phyloP scores from a whole-genome alignment of 257 asterid genomes.

The Agastache rugosa region DNA sequence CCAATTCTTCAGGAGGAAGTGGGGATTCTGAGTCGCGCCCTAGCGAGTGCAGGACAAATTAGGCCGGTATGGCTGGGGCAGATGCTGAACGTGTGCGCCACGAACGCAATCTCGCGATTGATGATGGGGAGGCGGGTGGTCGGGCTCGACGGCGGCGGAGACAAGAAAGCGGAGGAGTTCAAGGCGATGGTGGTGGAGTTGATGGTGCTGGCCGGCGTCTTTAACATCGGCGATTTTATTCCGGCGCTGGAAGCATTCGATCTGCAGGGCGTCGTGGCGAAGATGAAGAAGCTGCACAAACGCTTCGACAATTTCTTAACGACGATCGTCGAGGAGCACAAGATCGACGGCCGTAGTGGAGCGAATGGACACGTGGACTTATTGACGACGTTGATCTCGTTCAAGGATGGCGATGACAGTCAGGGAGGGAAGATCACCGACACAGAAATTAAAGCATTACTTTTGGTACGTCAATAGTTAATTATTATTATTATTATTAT shows the following conservation, averaged over 20 bases:
- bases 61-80: conserved; percentile 56
- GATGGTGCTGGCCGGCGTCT: conserved; percentile 80
- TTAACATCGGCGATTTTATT: conserved; percentile 88
- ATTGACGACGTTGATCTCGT: conserved; percentile 58
- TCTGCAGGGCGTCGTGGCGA: conserved; percentile 70
- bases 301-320: conserved; percentile 74
- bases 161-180: conserved; percentile 80
- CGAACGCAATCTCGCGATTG: conserved; percentile 77
- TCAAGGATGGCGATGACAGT: conserved; percentile 53
- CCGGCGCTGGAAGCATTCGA: conserved; percentile 74
- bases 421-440: conserved; percentile 62
- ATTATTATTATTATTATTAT: background rate
- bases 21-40: conserved; percentile 49
- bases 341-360: conserved; percentile 28
- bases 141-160: conserved; percentile 55
- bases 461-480: conserved; percentile 70
- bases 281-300: conserved; percentile 83
- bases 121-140: conserved; percentile 76
- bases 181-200: conserved; percentile 83
- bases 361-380: conserved; percentile 45
- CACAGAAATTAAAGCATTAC: conserved; percentile 83
- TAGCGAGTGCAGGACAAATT: conserved; percentile 51
- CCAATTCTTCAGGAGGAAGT: conserved; percentile 62
- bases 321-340: conserved; percentile 63
- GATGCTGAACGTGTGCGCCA: conserved; percentile 66